These are phyloP conservation scores for Larix kaempferi DNA, from an alignment of 75 land plant genomes.

Conservation along the genomic window DNA sequence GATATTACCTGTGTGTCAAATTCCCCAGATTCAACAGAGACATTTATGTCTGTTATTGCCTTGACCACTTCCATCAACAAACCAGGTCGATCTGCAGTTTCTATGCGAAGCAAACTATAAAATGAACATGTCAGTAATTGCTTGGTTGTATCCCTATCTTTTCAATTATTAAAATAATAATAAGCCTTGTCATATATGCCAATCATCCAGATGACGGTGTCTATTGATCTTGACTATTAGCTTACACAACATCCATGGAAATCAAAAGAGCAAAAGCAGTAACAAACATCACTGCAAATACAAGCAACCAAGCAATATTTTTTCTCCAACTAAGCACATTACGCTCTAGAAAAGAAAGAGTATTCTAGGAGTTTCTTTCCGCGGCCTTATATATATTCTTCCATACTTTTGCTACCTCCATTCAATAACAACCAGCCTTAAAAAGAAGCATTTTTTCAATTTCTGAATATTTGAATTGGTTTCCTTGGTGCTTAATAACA, in stretches of 20 bases:
- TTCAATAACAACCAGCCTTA: too few relatives aligned
- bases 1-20: conserved; percentile 78
- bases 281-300: neutral
- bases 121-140: neutral
- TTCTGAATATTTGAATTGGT: too few relatives aligned
- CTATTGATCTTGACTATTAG: neutral
- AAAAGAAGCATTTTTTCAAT: too few relatives aligned
- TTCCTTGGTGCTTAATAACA: too few relatives aligned
- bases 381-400: too few relatives aligned
- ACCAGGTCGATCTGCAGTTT: conserved; percentile 87
- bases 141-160: neutral
- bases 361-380: too few relatives aligned
- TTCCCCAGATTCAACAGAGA: conserved; percentile 82
- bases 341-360: neutral
- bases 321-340: neutral
- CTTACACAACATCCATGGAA: neutral
- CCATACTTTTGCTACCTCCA: too few relatives aligned
- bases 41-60: conserved; percentile 73
- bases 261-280: neutral
- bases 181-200: neutral
- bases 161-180: neutral
- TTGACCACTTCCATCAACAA: conserved; percentile 73
- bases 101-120: conserved; percentile 67
- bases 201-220: neutral
- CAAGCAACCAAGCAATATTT: neutral